A percentile compares a stretch with the other conserved stretches of the same genome.
phyloP scores from a whole-genome alignment of 805 yeast genomes.

The Candida dendrica region DNA sequence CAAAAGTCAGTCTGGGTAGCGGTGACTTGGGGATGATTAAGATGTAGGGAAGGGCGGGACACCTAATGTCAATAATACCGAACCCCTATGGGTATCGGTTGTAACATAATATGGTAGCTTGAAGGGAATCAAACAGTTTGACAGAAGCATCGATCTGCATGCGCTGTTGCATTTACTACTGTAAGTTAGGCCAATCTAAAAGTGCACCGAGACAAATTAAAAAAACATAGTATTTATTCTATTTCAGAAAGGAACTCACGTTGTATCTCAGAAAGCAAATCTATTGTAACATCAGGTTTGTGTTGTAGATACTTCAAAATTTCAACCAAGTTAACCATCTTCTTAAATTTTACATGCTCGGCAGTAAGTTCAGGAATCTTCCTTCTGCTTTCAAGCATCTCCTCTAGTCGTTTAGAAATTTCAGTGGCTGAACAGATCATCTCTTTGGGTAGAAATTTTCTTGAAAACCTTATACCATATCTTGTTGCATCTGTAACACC shows the following conservation, averaged over 20 bases:
- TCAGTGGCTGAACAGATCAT: slow-evolving; percentile 22
- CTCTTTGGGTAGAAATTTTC: slow-evolving; percentile 16
- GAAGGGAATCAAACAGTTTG: too few species aligned
- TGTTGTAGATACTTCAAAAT: slow-evolving; percentile 14
- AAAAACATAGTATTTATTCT: too few species aligned
- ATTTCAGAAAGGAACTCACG: slow-evolving; percentile 14
- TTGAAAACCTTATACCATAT: slow-evolving; percentile 25
- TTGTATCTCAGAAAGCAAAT: slow-evolving; percentile 18
- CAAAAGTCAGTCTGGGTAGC: too few species aligned
- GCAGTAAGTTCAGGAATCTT: background rate
- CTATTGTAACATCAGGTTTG: slow-evolving; percentile 8
- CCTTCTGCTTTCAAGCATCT: slow-evolving; percentile 5
- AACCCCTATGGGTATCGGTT: too few species aligned
- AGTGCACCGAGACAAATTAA: too few species aligned
- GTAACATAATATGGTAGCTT: too few species aligned
- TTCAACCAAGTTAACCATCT: slow-evolving; percentile 20
- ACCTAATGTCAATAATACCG: too few species aligned
- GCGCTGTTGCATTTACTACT: too few species aligned
- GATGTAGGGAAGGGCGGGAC: too few species aligned
- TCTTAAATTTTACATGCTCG: slow-evolving; percentile 2
- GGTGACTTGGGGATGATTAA: too few species aligned
- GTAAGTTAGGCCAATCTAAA: too few species aligned
- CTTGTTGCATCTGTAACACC: slow-evolving; percentile 20
- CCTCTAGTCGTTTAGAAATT: slow-evolving; percentile 15
- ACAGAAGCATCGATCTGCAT: too few species aligned